Evolutionary conservation across 2,329 filamentous ascomycete species (phyloP).

Genomic region (Pezicula neosporulosa): DNA sequence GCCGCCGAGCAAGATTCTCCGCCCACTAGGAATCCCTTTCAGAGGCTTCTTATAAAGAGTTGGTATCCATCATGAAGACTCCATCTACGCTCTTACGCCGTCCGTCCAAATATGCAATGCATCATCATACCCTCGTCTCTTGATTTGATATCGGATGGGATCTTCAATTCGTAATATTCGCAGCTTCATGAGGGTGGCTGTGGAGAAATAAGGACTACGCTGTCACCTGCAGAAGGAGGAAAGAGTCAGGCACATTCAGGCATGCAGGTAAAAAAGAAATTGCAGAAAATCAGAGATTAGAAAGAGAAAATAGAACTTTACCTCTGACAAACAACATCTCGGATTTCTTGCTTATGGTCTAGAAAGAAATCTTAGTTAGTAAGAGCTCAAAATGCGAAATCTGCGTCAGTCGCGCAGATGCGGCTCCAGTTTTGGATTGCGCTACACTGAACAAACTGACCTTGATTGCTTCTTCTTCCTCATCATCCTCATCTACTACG

Average conservation of each 20-base stretch:
- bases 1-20: too few relatives aligned
- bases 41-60: too few relatives aligned
- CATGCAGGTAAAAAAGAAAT: neutral
- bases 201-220: slow-evolving; percentile 69
- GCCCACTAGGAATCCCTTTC: too few relatives aligned
- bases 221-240: slow-evolving; percentile 52
- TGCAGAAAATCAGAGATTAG: neutral
- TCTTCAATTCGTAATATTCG: slow-evolving; percentile 1
- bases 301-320: slow-evolving; percentile 36
- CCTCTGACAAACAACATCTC: slow-evolving; percentile 99
- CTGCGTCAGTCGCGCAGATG: neutral
- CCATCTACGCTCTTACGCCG: too few relatives aligned
- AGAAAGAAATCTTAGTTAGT: slow-evolving; percentile 1
- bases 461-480: slow-evolving; percentile 72
- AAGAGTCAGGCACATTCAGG: slow-evolving; percentile 8
- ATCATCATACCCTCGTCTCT: too few relatives aligned
- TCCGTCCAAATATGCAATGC: too few relatives aligned
- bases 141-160: neutral
- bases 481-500: slow-evolving; percentile 82
- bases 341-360: slow-evolving; percentile 95
- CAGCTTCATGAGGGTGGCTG: slow-evolving; percentile 21
- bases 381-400: neutral
- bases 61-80: too few relatives aligned
- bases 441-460: slow-evolving; percentile 40
- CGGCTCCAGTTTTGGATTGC: neutral